Base-by-base conservation (phyloP, 192 early-diverging fungal species). In the Coemansia sp. region DNA sequence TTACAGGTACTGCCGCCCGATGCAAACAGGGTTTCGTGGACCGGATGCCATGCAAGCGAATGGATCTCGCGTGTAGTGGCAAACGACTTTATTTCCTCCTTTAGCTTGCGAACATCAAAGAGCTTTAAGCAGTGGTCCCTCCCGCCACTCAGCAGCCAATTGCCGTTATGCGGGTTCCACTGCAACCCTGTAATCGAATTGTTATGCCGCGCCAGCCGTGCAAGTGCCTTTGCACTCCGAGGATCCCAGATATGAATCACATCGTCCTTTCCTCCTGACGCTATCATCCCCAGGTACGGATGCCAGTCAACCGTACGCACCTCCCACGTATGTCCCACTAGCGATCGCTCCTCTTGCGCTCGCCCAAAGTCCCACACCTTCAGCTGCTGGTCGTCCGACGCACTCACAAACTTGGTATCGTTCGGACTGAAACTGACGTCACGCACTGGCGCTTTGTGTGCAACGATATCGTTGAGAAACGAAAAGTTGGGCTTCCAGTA, bases 231-330 rank as follows among this genome's bases (percentile, higher is more conserved):
- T 40, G 91, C 90, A 4, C 90, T 85, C 60, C 93, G 92, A 3
- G 97, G 97, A 77, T 99, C 97, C 97, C 97, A 99, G 31, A 96
- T 78, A 64, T 96, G 96, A n/a, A 94, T 88, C 17, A 92, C 81
- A 62, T 95, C 94, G 76, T 99, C 97, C 59, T 96, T 97, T 45
- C 90, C 89, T 33, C 97, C 95, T 14, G 94, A 96, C 27, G 93
- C 95, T 0, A 99, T 80, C 53, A 99, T 74, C 4, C 90, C 94
- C 71, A 95, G 89, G 62, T 87, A 85, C 29, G 97, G 95, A 70
- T 99, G 95, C 97, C 97, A 99, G 66, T 96, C 95, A 6, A 98
- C 84, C 65, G 93, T 90, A 62, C 94, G 93, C 6, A 99, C 96
- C 82, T 96, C 96, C 92, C 94, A 96, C 41, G 91, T 93, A 76